phyloP scores from a whole-genome alignment of 1,139 yeast species.

The Saccharomycopsis hybrid region DNA sequence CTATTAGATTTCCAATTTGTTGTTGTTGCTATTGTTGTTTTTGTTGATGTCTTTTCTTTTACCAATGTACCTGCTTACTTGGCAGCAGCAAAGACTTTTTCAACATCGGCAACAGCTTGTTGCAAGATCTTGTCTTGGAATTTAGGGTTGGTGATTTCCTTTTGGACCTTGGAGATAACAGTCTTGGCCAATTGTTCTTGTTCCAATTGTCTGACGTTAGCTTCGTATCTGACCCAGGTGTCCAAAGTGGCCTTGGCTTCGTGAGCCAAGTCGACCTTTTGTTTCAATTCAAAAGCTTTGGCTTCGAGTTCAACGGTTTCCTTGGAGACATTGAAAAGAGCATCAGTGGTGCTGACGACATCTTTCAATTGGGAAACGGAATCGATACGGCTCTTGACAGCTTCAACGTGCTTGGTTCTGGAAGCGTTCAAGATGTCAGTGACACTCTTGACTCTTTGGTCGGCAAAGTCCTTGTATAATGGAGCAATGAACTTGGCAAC shows the following conservation, averaged over 20 bases:
- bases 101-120: constrained; percentile 89
- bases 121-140: constrained; percentile 90
- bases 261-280: constrained; percentile 74
- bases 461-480: constrained; percentile 91
- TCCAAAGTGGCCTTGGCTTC: constrained; percentile 95
- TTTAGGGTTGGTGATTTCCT: constrained; percentile 78
- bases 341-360: constrained; percentile 86
- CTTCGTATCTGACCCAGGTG: constrained; percentile 98
- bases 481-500: constrained; percentile 90
- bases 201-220: constrained; percentile 92
- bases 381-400: constrained; percentile 87
- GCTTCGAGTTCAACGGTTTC: constrained; percentile 97
- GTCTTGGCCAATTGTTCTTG: constrained; percentile 85
- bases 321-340: constrained; percentile 87
- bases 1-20: too few species aligned
- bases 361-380: constrained; percentile 85
- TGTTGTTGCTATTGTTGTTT: not conserved
- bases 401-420: constrained; percentile 82
- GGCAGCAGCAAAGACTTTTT: constrained; percentile 56
- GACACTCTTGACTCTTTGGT: constrained; percentile 81
- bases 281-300: constrained; percentile 86
- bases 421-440: constrained; percentile 78
- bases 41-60: not conserved
- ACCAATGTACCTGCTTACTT: constrained; percentile 8
- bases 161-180: constrained; percentile 82